A percentile compares a stretch with the other conserved stretches of the same genome.
Conservation (phyloP, 805 yeast species). For the Suhomyces vadensis region DNA sequence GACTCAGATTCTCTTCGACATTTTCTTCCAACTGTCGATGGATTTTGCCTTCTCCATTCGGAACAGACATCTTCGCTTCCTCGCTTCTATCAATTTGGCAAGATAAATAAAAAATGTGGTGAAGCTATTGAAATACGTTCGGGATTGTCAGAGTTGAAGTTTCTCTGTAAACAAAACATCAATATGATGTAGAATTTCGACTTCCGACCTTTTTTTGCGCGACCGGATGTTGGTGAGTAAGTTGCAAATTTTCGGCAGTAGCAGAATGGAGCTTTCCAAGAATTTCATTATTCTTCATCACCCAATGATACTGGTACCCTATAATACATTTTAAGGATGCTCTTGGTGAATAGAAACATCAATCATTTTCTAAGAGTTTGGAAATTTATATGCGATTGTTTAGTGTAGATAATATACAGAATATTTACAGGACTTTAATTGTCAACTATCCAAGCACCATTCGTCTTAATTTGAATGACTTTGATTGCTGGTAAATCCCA, state of each 20-base stretch:
- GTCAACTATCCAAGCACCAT: slow-evolving; percentile 66
- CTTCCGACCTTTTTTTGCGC: slow-evolving; percentile 1
- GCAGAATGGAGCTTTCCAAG: no score
- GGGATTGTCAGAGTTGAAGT: not conserved
- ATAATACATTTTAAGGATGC: no score
- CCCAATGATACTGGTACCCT: no score
- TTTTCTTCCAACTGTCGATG: not conserved
- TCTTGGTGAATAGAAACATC: no score
- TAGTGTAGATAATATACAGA: not conserved
- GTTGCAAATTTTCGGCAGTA: no score
- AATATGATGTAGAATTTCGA: not conserved
- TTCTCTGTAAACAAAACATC: slow-evolving; percentile 1
- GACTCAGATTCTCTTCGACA: slow-evolving; percentile 10
- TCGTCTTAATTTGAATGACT: slow-evolving; percentile 65
- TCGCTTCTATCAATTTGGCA: not conserved
- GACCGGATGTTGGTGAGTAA: not conserved
- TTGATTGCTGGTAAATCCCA: slow-evolving; percentile 86
- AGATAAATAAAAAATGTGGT: not conserved
- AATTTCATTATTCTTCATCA: no score
- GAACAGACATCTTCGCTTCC: not conserved
- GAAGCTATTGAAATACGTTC: not conserved
- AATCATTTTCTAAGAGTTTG: no score
- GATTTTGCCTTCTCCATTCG: slow-evolving; percentile 1
- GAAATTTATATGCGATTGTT: no score
- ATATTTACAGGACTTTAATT: not conserved